These are phyloP conservation scores for Ophiostoma sp. DNA, from an alignment of 2,329 filamentous ascomycete genomes.

Conservation along the genomic window DNA sequence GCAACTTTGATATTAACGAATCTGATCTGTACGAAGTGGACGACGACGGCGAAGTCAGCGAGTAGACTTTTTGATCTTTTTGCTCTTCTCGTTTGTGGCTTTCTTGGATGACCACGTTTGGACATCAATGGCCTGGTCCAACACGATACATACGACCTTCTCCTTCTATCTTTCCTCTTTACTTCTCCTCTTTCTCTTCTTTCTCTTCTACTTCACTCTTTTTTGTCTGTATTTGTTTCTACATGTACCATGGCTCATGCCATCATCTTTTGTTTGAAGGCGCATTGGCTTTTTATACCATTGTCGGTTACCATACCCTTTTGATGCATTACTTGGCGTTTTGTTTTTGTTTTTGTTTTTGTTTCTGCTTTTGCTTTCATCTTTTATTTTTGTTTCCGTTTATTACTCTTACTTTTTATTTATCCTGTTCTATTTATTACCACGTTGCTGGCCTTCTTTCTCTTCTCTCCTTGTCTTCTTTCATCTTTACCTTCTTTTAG, in stretches of 20 bases:
- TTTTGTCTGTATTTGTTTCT: conserved; percentile 7
- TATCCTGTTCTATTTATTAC: background rate
- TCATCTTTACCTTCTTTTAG: background rate
- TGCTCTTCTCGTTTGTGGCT: background rate
- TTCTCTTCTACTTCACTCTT: conserved; percentile 11
- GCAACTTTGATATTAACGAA: conserved; percentile 19
- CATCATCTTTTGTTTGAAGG: conserved; percentile 15
- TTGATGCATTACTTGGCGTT: conserved; percentile 21
- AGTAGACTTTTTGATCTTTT: conserved; percentile 25
- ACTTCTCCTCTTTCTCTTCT: background rate
- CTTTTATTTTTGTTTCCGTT: background rate
- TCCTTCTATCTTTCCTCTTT: background rate
- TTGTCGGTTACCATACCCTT: conserved; percentile 20
- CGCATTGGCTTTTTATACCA: conserved; percentile 21
- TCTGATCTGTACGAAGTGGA: conserved; percentile 26
- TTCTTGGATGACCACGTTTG: background rate
- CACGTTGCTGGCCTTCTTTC: background rate
- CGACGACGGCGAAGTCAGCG: conserved; percentile 35
- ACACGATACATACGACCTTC: background rate
- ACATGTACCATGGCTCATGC: conserved; percentile 11
- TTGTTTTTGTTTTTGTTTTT: background rate
- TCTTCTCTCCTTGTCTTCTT: background rate
- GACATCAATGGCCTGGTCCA: background rate
- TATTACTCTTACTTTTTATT: background rate
- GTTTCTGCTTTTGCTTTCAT: background rate